phyloP scores from a whole-genome alignment of 805 yeast species.

The Myxozyma nipponensis region DNA sequence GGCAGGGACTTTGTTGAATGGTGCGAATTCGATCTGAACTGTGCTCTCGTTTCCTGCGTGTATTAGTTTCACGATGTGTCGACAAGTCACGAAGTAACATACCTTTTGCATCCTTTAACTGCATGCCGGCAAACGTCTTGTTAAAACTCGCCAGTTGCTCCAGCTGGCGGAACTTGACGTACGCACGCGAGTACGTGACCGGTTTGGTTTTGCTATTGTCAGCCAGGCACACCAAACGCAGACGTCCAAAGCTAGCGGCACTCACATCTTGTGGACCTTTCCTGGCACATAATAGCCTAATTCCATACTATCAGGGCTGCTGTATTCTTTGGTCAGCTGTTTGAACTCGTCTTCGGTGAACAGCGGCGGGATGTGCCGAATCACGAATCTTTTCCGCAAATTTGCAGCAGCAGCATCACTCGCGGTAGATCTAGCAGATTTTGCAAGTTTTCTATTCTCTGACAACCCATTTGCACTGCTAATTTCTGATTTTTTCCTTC shows the following conservation, averaged over 20 bases:
- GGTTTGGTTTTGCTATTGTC: slow-evolving; percentile 37
- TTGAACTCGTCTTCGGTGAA: slow-evolving; percentile 39
- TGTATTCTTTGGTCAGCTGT: slow-evolving; percentile 30
- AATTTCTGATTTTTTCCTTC: no score
- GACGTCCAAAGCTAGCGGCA: slow-evolving; percentile 23
- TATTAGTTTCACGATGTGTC: slow-evolving; percentile 32
- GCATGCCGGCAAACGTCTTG: slow-evolving; percentile 33
- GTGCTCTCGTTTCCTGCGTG: slow-evolving; percentile 19
- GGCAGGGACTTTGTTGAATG: slow-evolving; percentile 26
- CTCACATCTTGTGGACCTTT: slow-evolving; percentile 32
- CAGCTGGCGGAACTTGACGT: slow-evolving; percentile 39
- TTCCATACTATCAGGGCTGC: slow-evolving; percentile 28
- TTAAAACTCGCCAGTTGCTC: slow-evolving; percentile 37
- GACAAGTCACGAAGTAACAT: slow-evolving; percentile 28
- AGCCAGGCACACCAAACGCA: background rate
- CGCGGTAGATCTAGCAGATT: no score
- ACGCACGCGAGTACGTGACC: slow-evolving; percentile 46
- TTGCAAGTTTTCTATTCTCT: no score
- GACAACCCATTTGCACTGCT: no score
- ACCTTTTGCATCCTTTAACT: slow-evolving; percentile 32
- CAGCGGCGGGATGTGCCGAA: slow-evolving; percentile 47
- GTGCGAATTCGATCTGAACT: slow-evolving; percentile 31
- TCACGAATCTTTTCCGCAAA: slow-evolving; percentile 34
- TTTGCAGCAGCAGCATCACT: no score
- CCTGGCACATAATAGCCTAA: slow-evolving; percentile 30